Evolutionary conservation across 495 filamentous ascomycete species (phyloP).

Genomic region (Xylaria longipes): DNA sequence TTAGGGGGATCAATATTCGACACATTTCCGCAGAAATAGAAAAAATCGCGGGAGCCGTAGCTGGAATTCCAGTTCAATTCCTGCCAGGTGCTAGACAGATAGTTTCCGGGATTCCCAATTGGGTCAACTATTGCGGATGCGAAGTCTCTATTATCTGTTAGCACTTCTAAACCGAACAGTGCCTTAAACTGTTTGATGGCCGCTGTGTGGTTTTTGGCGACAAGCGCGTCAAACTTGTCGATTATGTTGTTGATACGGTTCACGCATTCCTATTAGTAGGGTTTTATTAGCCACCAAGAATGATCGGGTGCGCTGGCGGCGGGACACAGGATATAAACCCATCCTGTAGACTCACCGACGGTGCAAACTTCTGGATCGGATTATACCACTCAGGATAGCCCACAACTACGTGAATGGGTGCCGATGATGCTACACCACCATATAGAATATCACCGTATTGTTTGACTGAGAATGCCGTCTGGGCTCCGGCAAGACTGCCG

Average conservation of each 20-base stretch:
- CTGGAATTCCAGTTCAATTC: slow-evolving; percentile 53
- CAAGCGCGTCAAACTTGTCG: slow-evolving; percentile 51
- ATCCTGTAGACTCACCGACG: slow-evolving; percentile 31
- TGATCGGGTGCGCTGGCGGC: slow-evolving; percentile 30
- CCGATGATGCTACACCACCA: slow-evolving; percentile 53
- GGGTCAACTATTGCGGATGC: slow-evolving; percentile 53
- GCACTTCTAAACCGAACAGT: slow-evolving; percentile 49
- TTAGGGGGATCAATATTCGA: slow-evolving; percentile 52
- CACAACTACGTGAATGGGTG: slow-evolving; percentile 43
- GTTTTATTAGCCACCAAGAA: not conserved
- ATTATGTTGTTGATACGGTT: slow-evolving; percentile 52
- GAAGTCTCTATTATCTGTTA: slow-evolving; percentile 52
- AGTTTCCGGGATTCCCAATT: slow-evolving; percentile 55
- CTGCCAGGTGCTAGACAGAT: slow-evolving; percentile 57
- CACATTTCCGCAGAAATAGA: slow-evolving; percentile 57
- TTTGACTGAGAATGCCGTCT: slow-evolving; percentile 52
- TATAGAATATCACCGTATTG: slow-evolving; percentile 50
- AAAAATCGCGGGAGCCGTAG: slow-evolving; percentile 51
- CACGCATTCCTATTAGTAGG: slow-evolving; percentile 43
- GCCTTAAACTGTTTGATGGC: slow-evolving; percentile 51
- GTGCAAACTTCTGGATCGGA: slow-evolving; percentile 37
- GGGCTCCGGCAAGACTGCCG: slow-evolving; percentile 50
- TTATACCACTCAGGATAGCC: slow-evolving; percentile 49
- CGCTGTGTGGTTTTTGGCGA: slow-evolving; percentile 39
- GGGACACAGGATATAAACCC: not conserved